phyloP scores from a whole-genome alignment of 2,329 filamentous ascomycete species.

The Aspergillus awamori region DNA sequence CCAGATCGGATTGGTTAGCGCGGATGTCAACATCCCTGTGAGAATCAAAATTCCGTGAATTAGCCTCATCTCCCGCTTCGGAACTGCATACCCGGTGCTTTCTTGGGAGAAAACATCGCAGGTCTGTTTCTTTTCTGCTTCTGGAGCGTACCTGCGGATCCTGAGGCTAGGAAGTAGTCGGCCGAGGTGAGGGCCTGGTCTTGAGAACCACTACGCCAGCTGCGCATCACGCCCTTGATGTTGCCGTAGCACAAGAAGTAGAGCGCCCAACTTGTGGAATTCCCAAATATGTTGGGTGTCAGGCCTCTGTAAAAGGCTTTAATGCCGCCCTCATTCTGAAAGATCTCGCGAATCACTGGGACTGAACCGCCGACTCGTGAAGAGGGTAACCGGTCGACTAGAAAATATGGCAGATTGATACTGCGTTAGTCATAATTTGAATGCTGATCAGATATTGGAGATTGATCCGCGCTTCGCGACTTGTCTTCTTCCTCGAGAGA shows the following conservation, averaged over 20 bases:
- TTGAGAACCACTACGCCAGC: constrained; percentile 35
- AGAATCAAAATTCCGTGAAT: neutral
- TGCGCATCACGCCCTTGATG: constrained; percentile 58
- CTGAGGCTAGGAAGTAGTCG: constrained; percentile 82
- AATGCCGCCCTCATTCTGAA: constrained; percentile 59
- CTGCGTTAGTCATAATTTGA: neutral
- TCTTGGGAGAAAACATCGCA: neutral
- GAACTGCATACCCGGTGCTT: neutral
- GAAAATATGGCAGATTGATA: neutral
- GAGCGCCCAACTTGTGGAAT: constrained; percentile 84
- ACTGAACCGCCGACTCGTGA: constrained; percentile 57
- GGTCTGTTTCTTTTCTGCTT: neutral
- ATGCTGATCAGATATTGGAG: neutral
- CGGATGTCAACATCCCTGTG: constrained; percentile 70
- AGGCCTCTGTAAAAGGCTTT: constrained; percentile 84
- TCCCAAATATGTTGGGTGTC: constrained; percentile 86
- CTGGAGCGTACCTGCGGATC: constrained; percentile 52
- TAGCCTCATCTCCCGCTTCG: neutral
- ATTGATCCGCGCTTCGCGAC: neutral
- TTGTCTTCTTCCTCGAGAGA: neutral
- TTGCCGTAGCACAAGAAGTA: constrained; percentile 81
- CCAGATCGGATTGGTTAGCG: constrained; percentile 94
- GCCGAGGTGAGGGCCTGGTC: constrained; percentile 55
- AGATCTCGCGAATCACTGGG: constrained; percentile 56
- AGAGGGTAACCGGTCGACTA: constrained; percentile 55